Evolutionary conservation across 2,329 filamentous ascomycete genomes (phyloP).

Genomic region (Nothopassalora personata): DNA sequence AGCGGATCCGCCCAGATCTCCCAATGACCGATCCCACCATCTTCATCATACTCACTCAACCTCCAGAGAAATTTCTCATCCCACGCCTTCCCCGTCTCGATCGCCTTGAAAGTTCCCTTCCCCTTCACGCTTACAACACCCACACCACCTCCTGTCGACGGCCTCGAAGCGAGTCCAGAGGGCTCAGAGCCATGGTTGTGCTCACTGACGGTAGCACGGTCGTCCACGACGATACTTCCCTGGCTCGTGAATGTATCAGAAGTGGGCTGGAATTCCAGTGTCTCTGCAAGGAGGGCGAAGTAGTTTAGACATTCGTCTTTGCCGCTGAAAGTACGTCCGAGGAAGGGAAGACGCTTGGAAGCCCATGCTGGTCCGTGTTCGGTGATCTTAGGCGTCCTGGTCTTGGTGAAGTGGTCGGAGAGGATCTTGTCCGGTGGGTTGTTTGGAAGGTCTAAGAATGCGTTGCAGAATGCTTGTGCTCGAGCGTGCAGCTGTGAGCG

Average conservation of each 20-base stretch:
- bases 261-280: slow-evolving; percentile 1
- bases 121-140: slow-evolving; percentile 28
- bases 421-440: slow-evolving; percentile 4
- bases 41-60: slow-evolving; percentile 31
- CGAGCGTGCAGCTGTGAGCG: neutral
- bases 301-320: neutral
- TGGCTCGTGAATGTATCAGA: neutral
- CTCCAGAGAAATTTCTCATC: slow-evolving; percentile 32
- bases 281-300: neutral
- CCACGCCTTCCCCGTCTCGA: slow-evolving; percentile 32
- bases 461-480: slow-evolving; percentile 1
- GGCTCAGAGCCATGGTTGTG: neutral
- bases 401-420: slow-evolving; percentile 1
- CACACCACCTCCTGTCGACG: neutral
- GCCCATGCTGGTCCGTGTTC: slow-evolving; percentile 5
- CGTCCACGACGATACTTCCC: neutral
- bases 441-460: slow-evolving; percentile 1
- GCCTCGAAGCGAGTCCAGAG: neutral
- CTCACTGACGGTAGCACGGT: neutral
- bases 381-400: neutral
- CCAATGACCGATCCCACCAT: slow-evolving; percentile 32
- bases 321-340: slow-evolving; percentile 2
- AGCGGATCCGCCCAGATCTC: slow-evolving; percentile 36
- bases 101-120: slow-evolving; percentile 26
- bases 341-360: slow-evolving; percentile 2